These are phyloP conservation scores for Teunomyces pallodes DNA, from an alignment of 805 yeast genomes.

Conservation along the genomic window DNA sequence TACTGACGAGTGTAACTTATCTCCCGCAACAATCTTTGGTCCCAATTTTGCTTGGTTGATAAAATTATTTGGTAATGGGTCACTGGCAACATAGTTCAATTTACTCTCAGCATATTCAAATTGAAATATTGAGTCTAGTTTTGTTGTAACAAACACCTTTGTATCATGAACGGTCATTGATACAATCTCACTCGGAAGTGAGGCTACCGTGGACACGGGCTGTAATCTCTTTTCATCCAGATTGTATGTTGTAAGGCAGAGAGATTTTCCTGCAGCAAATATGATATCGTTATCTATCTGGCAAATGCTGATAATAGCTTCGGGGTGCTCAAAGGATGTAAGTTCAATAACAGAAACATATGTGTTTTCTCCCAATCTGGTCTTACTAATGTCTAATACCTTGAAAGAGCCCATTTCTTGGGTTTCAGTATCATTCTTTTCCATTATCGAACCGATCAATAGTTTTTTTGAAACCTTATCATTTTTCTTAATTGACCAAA, in stretches of 20 bases:
- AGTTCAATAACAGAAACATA: slow-evolving; percentile 27
- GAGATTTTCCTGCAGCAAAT: slow-evolving; percentile 28
- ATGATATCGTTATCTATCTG: slow-evolving; percentile 34
- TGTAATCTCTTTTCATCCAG: slow-evolving; percentile 29
- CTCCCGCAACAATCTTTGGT: slow-evolving; percentile 27
- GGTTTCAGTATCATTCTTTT: slow-evolving; percentile 4
- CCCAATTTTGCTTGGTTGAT: slow-evolving; percentile 27
- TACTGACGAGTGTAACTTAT: slow-evolving; percentile 34
- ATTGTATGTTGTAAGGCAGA: slow-evolving; percentile 34
- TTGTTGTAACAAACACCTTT: slow-evolving; percentile 27
- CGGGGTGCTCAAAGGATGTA: slow-evolving; percentile 27
- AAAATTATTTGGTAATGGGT: slow-evolving; percentile 32
- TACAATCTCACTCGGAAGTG: slow-evolving; percentile 30
- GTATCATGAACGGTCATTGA: slow-evolving; percentile 21
- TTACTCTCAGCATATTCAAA: slow-evolving; percentile 17
- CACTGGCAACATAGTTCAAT: slow-evolving; percentile 20
- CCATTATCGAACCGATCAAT: slow-evolving; percentile 26
- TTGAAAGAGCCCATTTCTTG: slow-evolving; percentile 28
- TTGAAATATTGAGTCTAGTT: slow-evolving; percentile 32
- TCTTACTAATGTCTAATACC: slow-evolving; percentile 30
- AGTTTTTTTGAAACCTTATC: slow-evolving; percentile 35
- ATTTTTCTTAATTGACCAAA: slow-evolving; percentile 33
- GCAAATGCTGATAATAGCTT: slow-evolving; percentile 32
- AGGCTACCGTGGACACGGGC: slow-evolving; percentile 21
- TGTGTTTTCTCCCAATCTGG: slow-evolving; percentile 12